These are phyloP conservation scores for Panaeolus papilionaceus DNA, from an alignment of 768 basidiomycete species.

Conservation along the genomic window DNA sequence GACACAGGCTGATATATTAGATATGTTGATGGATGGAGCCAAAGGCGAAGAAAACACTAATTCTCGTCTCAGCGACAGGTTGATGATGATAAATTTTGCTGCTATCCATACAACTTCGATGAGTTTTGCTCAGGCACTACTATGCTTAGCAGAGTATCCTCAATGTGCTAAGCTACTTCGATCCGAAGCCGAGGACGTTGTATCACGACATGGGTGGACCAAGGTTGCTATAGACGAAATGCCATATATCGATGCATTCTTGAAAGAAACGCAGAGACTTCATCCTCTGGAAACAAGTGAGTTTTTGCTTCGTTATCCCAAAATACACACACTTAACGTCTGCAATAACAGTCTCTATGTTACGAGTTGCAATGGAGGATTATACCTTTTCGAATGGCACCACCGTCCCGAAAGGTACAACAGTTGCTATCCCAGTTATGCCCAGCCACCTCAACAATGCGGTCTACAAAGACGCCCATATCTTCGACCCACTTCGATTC, in stretches of 20 bases:
- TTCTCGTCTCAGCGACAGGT: constrained; percentile 26
- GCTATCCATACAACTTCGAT: constrained; percentile 48
- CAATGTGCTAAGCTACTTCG: constrained; percentile 37
- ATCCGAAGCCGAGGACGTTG: constrained; percentile 37
- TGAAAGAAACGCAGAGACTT: constrained; percentile 47
- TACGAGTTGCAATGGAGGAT: constrained; percentile 34
- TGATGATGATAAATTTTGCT: constrained; percentile 45
- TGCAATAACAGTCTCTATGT: constrained; percentile 32
- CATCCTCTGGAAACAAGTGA: constrained; percentile 33
- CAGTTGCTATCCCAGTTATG: constrained; percentile 35
- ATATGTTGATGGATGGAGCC: constrained; percentile 29
- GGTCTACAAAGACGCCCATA: constrained; percentile 37
- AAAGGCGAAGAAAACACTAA: constrained; percentile 25
- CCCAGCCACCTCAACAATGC: constrained; percentile 37
- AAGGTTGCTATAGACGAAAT: constrained; percentile 47
- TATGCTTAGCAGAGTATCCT: constrained; percentile 37
- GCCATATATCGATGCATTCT: constrained; percentile 50
- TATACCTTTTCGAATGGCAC: constrained; percentile 43
- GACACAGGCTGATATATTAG: constrained; percentile 20
- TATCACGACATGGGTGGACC: constrained; percentile 43
- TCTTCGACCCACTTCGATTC: constrained; percentile 52
- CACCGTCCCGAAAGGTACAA: constrained; percentile 38
- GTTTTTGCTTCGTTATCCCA: constrained; percentile 7
- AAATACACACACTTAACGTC: neutral
- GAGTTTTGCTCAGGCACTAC: constrained; percentile 35